Evolutionary conservation across 768 basidiomycete genomes (phyloP).

Genomic region (Candolleomyces aberdarensis): DNA sequence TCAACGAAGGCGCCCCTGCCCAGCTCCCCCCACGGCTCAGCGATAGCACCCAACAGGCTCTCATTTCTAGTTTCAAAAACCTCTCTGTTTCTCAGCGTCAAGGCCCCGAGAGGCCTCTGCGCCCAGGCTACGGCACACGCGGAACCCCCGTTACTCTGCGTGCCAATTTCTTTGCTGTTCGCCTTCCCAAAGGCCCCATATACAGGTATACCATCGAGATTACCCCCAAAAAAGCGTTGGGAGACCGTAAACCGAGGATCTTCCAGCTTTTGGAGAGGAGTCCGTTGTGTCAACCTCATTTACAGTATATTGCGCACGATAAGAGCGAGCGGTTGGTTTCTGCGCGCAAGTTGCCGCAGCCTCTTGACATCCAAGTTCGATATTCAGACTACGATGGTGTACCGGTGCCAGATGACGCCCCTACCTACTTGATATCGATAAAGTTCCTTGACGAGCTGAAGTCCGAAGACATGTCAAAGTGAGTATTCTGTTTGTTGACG

Average conservation of each 20-base stretch:
- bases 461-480: conserved; percentile 27
- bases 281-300: conserved; percentile 29
- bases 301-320: conserved; percentile 49
- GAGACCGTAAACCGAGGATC: conserved; percentile 44
- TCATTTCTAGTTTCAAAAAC: conserved; percentile 34
- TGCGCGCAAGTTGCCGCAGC: conserved; percentile 39
- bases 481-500: conserved; percentile 7
- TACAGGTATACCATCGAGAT: conserved; percentile 56
- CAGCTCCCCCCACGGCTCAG: conserved; percentile 31
- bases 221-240: conserved; percentile 38
- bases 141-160: conserved; percentile 47
- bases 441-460: conserved; percentile 35
- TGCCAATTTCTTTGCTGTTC: conserved; percentile 59
- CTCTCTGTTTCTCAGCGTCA: conserved; percentile 15
- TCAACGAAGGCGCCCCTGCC: conserved; percentile 29
- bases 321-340: conserved; percentile 41
- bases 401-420: conserved; percentile 28
- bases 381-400: conserved; percentile 38
- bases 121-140: conserved; percentile 51
- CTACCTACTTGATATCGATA: conserved; percentile 37
- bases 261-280: conserved; percentile 50
- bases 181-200: conserved; percentile 36
- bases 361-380: conserved; percentile 32
- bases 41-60: conserved; percentile 27
- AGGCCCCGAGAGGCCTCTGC: conserved; percentile 36